Evolutionary conservation across 2,329 filamentous ascomycete genomes (phyloP).

Genomic region (Hypoxylon sp.): DNA sequence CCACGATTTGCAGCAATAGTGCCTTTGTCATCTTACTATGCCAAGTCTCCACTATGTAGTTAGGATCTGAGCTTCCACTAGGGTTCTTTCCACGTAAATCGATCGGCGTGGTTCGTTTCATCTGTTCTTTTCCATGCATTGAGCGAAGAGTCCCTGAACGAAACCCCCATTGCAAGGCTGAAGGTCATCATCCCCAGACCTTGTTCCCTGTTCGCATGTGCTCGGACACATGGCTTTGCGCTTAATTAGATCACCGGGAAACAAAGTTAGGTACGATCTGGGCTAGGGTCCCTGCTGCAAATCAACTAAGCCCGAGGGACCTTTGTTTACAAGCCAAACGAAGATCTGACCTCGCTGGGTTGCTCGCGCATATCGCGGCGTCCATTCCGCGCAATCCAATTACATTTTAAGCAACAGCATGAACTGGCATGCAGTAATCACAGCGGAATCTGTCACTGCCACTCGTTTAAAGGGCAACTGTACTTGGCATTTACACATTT

Average conservation of each 20-base stretch:
- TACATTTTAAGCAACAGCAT: background rate
- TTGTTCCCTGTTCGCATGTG: conserved; percentile 17
- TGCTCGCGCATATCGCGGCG: conserved; percentile 4
- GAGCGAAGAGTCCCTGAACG: background rate
- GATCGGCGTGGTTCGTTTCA: conserved; percentile 1
- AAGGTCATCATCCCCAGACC: conserved; percentile 3
- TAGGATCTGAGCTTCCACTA: conserved; percentile 2
- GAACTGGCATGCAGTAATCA: background rate
- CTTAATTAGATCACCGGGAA: conserved; percentile 9
- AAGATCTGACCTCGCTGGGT: background rate
- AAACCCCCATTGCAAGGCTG: conserved; percentile 18
- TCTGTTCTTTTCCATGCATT: background rate
- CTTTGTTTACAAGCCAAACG: background rate
- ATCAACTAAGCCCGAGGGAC: background rate
- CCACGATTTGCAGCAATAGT: conserved; percentile 12
- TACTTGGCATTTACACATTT: background rate
- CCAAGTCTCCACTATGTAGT: background rate
- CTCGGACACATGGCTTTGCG: conserved; percentile 24
- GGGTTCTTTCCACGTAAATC: conserved; percentile 10
- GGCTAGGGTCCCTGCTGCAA: conserved; percentile 1
- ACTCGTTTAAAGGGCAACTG: conserved; percentile 14
- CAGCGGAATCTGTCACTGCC: background rate
- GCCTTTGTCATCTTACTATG: conserved; percentile 25
- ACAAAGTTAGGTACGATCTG: conserved; percentile 9
- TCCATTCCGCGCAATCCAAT: background rate